These are phyloP conservation scores for Tulasnella sp. DNA, from an alignment of 768 basidiomycete genomes.

Conservation along the genomic window DNA sequence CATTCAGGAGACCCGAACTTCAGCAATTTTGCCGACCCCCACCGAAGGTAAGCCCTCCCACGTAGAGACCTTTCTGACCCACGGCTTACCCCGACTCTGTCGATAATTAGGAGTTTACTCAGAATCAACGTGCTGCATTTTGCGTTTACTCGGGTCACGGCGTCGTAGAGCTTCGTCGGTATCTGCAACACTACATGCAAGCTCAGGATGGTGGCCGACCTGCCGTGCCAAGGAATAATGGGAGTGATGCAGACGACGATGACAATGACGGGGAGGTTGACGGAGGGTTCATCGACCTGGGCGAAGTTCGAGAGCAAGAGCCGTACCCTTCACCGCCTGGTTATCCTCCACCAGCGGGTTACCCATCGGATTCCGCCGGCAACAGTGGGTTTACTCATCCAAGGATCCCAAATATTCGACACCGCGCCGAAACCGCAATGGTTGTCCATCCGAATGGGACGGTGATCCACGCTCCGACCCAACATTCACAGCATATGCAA, in stretches of 20 bases:
- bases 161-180: conserved; percentile 71
- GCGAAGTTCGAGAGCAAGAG: background rate
- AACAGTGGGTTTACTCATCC: background rate
- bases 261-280: conserved; percentile 43
- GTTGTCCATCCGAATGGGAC: background rate
- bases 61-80: background rate
- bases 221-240: background rate
- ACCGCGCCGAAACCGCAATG: background rate
- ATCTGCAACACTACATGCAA: conserved; percentile 46
- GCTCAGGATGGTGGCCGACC: background rate
- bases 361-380: background rate
- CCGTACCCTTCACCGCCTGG: conserved; percentile 33
- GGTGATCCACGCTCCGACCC: background rate
- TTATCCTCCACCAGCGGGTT: conserved; percentile 26
- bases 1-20: conserved; percentile 76
- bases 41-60: conserved; percentile 52
- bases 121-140: conserved; percentile 79
- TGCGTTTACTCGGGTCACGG: conserved; percentile 96
- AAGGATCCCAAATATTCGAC: background rate
- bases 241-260: conserved; percentile 54
- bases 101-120: conserved; percentile 70
- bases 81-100: background rate
- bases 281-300: conserved; percentile 25
- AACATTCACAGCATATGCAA: background rate
- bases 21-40: conserved; percentile 86